Percentiles rank a stretch among this genome's conserved stretches.
Conservation (phyloP, 108 stramenopile species). For the Fragilaria crotonensis region DNA sequence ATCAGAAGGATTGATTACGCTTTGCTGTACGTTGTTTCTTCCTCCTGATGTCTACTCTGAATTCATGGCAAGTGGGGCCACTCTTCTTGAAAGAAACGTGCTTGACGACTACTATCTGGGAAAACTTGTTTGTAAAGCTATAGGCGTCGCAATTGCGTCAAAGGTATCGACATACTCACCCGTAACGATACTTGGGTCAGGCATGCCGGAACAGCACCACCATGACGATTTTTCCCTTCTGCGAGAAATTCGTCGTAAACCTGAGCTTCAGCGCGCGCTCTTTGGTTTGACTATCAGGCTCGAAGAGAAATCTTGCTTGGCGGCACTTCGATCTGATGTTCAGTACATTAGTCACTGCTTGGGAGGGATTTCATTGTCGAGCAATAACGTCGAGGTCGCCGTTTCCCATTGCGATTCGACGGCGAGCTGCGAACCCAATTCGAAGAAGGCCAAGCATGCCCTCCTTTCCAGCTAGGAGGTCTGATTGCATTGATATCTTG, state of each 20-base stretch:
- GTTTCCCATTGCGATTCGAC: too few relatives aligned
- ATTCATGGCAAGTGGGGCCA: constrained; percentile 7
- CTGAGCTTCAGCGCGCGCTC: constrained; percentile 24
- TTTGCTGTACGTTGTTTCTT: constrained; percentile 48
- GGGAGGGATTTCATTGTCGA: background rate
- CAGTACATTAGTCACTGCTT: constrained; percentile 2
- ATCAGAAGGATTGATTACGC: constrained; percentile 62
- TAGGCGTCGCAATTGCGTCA: constrained; percentile 32
- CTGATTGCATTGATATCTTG: too few relatives aligned
- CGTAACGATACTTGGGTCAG: background rate
- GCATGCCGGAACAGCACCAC: background rate
- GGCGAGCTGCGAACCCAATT: too few relatives aligned
- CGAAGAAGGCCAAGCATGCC: too few relatives aligned
- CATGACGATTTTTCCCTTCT: constrained; percentile 7
- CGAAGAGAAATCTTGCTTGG: constrained; percentile 39
- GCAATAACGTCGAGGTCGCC: too few relatives aligned
- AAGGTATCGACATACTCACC: constrained; percentile 23
- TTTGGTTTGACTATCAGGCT: constrained; percentile 43
- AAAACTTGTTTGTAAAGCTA: constrained; percentile 43
- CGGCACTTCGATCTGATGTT: constrained; percentile 18
- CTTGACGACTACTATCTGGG: constrained; percentile 65
- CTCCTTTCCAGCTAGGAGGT: too few relatives aligned
- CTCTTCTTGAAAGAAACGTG: constrained; percentile 25
- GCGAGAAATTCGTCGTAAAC: constrained; percentile 7
- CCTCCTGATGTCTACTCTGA: constrained; percentile 57